Evolutionary conservation across 257 asterid genomes (phyloP).

Genomic region (Capsicum pubescens): DNA sequence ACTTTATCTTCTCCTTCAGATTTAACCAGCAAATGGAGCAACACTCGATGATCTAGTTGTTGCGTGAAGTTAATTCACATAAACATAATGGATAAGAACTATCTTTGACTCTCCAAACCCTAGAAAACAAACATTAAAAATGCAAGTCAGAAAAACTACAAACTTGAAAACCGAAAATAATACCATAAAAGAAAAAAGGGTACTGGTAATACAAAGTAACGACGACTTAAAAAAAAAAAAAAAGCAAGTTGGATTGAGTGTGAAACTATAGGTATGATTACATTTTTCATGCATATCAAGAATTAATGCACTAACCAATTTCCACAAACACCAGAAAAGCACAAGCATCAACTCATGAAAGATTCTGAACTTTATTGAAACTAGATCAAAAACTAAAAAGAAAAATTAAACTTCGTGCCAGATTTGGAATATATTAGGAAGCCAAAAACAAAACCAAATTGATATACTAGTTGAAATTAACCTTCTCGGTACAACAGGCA

Average conservation of each 20-base stretch:
- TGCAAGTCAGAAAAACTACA: not conserved
- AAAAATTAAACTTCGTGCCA: not conserved
- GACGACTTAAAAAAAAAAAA: not conserved
- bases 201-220: not conserved
- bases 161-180: slow-evolving; percentile 5
- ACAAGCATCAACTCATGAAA: not conserved
- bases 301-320: not conserved
- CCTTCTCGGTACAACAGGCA: not conserved
- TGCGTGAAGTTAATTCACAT: not conserved
- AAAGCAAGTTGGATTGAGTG: not conserved
- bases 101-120: slow-evolving; percentile 13
- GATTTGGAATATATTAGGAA: not conserved
- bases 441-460: not conserved
- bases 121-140: slow-evolving; percentile 14
- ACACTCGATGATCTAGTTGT: not conserved
- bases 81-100: not conserved
- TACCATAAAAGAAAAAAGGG: not conserved
- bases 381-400: not conserved
- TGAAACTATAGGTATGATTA: not conserved
- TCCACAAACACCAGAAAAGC: not conserved
- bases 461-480: not conserved
- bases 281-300: not conserved
- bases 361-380: not conserved
- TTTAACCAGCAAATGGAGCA: not conserved
- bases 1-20: not conserved